These are phyloP conservation scores for Guillardia theta DNA, from an alignment of 78 protist genomes.

Conservation along the genomic window DNA sequence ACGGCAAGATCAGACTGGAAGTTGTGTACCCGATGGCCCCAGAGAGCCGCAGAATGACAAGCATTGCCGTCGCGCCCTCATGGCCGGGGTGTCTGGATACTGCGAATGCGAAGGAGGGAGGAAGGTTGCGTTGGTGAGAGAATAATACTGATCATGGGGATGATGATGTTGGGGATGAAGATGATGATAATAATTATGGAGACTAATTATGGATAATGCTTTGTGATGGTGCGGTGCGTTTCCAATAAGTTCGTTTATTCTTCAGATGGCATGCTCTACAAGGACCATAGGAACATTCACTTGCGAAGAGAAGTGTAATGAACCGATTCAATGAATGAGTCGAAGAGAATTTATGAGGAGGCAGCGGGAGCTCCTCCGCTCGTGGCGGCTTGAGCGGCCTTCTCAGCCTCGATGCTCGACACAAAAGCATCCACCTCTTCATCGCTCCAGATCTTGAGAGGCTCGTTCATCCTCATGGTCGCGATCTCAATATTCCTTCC, in stretches of 20 bases:
- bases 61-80: neutral
- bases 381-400: slow-evolving; percentile 13
- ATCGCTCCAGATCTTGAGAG: neutral
- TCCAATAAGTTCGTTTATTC: no score
- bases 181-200: no score
- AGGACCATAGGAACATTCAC: no score
- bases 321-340: no score
- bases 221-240: no score
- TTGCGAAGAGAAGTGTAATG: no score
- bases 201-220: no score
- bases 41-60: neutral
- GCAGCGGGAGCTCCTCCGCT: neutral
- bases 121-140: neutral
- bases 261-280: no score
- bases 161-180: no score
- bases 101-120: neutral
- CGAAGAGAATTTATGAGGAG: neutral
- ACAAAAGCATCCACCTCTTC: slow-evolving; percentile 50
- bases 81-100: neutral
- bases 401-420: slow-evolving; percentile 51
- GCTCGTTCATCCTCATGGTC: slow-evolving; percentile 60
- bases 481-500: slow-evolving; percentile 92
- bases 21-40: neutral
- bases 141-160: neutral
- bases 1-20: neutral